A percentile compares a stretch with the other conserved stretches of the same genome.
phyloP scores from a whole-genome alignment of 2,329 filamentous ascomycete species.

The Colletotrichum viniferum region DNA sequence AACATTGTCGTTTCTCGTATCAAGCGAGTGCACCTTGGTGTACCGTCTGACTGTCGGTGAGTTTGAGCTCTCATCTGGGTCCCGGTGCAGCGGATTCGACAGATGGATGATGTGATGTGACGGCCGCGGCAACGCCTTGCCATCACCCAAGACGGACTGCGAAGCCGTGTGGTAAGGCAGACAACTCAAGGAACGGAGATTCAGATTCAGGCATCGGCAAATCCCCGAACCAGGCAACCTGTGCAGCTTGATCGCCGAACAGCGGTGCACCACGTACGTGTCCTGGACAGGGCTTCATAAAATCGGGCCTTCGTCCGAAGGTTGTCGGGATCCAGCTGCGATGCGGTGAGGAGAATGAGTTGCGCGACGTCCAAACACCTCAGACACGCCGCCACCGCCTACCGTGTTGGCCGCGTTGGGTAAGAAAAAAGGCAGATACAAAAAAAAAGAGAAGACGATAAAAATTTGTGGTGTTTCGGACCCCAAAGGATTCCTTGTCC shows the following conservation, averaged over 20 bases:
- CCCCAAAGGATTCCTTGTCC: neutral
- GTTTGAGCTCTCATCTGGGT: neutral
- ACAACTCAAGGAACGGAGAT: neutral
- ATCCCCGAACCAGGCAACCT: neutral
- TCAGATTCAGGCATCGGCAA: neutral
- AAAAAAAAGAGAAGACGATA: neutral
- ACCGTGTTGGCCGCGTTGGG: neutral
- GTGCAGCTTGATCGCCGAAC: neutral
- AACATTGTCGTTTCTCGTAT: neutral
- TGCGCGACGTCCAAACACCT: neutral
- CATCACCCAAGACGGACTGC: neutral
- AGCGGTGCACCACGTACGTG: constrained; percentile 5
- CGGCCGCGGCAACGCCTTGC: neutral
- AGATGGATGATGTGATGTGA: neutral
- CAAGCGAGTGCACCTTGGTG: neutral
- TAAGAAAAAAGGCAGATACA: neutral
- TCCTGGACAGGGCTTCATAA: constrained; percentile 1
- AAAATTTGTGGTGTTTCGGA: neutral
- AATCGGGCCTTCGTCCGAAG: constrained; percentile 13
- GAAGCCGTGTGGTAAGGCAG: neutral
- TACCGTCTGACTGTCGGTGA: neutral
- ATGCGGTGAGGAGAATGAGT: neutral
- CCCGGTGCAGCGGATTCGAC: neutral
- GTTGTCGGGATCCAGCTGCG: neutral
- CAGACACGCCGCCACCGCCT: neutral